These are phyloP conservation scores for Breviolum minutum DNA, from an alignment of 73 alveolate genomes.

Conservation along the genomic window DNA sequence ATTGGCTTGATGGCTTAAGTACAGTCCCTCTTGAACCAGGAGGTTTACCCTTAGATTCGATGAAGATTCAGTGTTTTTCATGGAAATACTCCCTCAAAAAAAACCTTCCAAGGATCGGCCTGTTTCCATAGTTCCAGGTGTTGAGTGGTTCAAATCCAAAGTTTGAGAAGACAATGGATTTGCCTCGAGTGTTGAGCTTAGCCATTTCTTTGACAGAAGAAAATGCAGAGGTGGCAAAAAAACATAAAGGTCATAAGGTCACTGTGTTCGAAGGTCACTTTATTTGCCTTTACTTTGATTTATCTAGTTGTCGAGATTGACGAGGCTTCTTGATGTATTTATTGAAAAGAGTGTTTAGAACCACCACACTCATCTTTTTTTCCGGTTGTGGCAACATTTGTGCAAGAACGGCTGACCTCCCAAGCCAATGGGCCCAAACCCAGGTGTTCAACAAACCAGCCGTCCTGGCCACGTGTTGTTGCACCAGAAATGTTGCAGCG, in stretches of 20 bases:
- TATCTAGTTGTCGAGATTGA: too few relatives aligned
- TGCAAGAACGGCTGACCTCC: background rate
- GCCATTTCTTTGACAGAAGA: too few relatives aligned
- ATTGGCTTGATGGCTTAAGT: too few relatives aligned
- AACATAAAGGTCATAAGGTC: too few relatives aligned
- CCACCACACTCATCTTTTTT: background rate
- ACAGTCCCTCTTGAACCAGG: too few relatives aligned
- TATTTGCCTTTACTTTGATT: background rate
- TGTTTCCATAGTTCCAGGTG: background rate
- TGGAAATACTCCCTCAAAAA: background rate
- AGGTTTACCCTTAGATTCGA: too few relatives aligned
- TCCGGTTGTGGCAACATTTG: background rate
- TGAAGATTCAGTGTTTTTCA: background rate
- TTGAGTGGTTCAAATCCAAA: conserved; percentile 18
- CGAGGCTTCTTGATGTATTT: too few relatives aligned
- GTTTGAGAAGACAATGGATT: conserved; percentile 3
- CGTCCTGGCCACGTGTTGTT: background rate
- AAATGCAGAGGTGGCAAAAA: too few relatives aligned
- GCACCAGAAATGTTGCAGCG: too few relatives aligned
- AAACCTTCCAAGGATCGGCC: background rate
- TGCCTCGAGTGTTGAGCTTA: background rate
- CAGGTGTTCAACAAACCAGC: conserved; percentile 67
- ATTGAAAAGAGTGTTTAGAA: background rate
- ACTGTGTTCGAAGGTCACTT: too few relatives aligned
- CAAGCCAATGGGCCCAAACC: background rate